Percentiles rank a stretch among this genome's conserved stretches.
These are phyloP conservation scores for Klebsormidium nitens DNA, from an alignment of 139 green algal species.

Conservation along the genomic window DNA sequence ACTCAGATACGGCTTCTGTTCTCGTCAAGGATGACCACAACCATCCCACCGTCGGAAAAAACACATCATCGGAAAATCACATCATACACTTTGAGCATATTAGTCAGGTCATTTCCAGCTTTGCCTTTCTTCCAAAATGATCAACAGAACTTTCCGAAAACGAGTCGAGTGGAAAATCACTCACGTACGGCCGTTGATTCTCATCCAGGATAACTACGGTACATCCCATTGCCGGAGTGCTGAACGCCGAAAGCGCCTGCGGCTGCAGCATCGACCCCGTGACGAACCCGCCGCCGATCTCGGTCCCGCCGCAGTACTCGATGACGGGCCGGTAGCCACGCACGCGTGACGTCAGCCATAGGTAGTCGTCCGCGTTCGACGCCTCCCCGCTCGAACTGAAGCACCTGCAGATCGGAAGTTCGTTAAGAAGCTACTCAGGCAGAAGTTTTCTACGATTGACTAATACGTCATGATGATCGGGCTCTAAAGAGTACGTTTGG, in stretches of 20 bases:
- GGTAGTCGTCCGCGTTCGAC: slow-evolving; percentile 62
- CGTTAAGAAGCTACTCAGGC: too few relatives aligned
- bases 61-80: too few relatives aligned
- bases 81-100: background rate
- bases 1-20: too few relatives aligned
- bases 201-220: slow-evolving; percentile 45
- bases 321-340: slow-evolving; percentile 70
- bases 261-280: slow-evolving; percentile 61
- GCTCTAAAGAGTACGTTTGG: too few relatives aligned
- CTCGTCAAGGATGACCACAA: too few relatives aligned
- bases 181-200: too few relatives aligned
- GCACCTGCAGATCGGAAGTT: slow-evolving; percentile 2
- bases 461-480: too few relatives aligned
- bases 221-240: slow-evolving; percentile 59
- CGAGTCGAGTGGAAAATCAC: background rate
- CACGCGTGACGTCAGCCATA: slow-evolving; percentile 59
- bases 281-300: slow-evolving; percentile 82
- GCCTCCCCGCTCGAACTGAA: slow-evolving; percentile 73
- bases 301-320: slow-evolving; percentile 90
- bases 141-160: background rate
- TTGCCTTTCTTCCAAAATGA: background rate
- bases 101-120: too few relatives aligned
- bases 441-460: too few relatives aligned
- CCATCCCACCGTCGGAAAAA: too few relatives aligned
- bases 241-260: slow-evolving; percentile 67